These are phyloP conservation scores for Eucalyptus cloeziana DNA, from an alignment of 345 rosid genomes.

Conservation along the genomic window DNA sequence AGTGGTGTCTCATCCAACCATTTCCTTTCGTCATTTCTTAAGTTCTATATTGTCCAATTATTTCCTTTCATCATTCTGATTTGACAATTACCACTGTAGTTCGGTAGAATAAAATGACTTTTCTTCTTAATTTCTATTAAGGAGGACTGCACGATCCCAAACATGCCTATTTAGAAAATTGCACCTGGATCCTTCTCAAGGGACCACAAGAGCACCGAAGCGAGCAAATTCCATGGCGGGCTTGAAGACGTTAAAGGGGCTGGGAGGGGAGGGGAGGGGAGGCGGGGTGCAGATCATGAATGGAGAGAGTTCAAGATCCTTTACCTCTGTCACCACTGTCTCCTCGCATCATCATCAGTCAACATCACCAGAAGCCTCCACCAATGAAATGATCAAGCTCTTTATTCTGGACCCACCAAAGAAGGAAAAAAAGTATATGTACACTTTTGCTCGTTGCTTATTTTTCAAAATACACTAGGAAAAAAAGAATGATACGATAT, in stretches of 20 bases:
- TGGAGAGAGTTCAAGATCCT: not conserved
- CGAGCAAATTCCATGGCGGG: not conserved
- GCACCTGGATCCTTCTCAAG: not conserved
- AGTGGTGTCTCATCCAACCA: not conserved
- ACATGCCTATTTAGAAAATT: not conserved
- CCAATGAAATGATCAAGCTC: not conserved
- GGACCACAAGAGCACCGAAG: not conserved
- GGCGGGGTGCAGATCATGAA: not conserved
- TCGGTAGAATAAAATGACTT: not conserved
- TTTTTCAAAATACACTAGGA: not conserved
- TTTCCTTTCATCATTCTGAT: not conserved
- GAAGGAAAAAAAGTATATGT: no score
- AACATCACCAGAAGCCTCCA: not conserved
- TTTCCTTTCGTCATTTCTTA: not conserved
- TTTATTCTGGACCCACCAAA: not conserved
- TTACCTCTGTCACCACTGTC: not conserved
- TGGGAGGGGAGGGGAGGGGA: no score
- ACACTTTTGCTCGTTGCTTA: not conserved
- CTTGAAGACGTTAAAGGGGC: not conserved
- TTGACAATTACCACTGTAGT: not conserved
- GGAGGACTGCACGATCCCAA: not conserved
- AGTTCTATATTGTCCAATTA: not conserved
- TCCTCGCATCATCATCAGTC: slow-evolving; percentile 1
- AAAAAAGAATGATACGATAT: not conserved
- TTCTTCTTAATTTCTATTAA: not conserved